Evolutionary conservation across 768 basidiomycete genomes (phyloP).

Genomic region (Dacryopinax primogenitus): DNA sequence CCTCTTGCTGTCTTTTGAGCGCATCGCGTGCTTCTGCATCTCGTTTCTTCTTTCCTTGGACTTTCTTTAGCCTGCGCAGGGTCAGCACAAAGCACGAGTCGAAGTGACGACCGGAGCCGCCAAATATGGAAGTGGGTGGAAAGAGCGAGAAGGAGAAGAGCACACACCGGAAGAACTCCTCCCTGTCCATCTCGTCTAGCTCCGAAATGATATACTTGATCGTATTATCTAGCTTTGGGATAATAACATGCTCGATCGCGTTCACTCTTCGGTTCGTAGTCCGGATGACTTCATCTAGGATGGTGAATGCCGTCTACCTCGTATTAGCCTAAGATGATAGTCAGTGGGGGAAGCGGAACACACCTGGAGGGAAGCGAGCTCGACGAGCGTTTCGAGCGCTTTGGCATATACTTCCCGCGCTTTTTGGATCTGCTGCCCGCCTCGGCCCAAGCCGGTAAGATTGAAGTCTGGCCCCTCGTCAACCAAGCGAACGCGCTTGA

Average conservation of each 20-base stretch:
- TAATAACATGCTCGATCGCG: slow-evolving; percentile 94
- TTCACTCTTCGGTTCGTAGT: slow-evolving; percentile 99
- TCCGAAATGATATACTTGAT: slow-evolving; percentile 97
- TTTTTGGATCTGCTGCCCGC: slow-evolving; percentile 88
- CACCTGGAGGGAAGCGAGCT: slow-evolving; percentile 72
- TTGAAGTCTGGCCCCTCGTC: slow-evolving; percentile 62
- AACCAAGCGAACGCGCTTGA: not conserved
- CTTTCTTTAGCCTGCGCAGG: slow-evolving; percentile 74
- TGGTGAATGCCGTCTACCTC: slow-evolving; percentile 86
- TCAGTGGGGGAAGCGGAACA: slow-evolving; percentile 11
- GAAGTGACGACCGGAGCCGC: not conserved
- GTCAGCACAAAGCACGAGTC: slow-evolving; percentile 14
- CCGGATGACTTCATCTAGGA: slow-evolving; percentile 96
- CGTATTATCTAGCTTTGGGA: slow-evolving; percentile 90
- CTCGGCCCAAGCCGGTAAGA: slow-evolving; percentile 88
- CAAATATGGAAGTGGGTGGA: not conserved
- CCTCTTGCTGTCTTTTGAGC: slow-evolving; percentile 16
- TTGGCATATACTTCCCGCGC: slow-evolving; percentile 98
- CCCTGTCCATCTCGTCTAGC: slow-evolving; percentile 96
- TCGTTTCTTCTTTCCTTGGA: slow-evolving; percentile 93
- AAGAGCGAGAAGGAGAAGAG: not conserved
- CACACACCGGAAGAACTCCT: slow-evolving; percentile 76
- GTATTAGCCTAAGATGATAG: not conserved
- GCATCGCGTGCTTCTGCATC: slow-evolving; percentile 40
- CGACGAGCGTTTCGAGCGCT: slow-evolving; percentile 91